Evolutionary conservation across 2,329 filamentous ascomycete genomes (phyloP).

Genomic region (Calonectria leucothoes): DNA sequence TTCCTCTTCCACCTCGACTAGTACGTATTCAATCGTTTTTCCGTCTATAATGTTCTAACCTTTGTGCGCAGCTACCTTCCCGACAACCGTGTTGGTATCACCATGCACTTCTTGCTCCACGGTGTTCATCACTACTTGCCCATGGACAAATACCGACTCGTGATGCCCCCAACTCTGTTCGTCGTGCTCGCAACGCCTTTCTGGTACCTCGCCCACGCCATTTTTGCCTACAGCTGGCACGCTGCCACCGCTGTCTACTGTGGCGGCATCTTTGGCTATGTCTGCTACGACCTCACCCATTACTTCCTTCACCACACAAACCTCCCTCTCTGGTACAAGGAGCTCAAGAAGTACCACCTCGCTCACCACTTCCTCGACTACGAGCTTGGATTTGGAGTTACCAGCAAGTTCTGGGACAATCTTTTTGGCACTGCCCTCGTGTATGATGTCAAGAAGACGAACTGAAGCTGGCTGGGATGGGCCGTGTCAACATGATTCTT

Average conservation of each 20-base stretch:
- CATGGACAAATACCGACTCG: constrained; percentile 98
- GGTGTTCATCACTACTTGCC: constrained; percentile 98
- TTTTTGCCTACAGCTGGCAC: constrained; percentile 90
- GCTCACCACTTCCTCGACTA: constrained; percentile 98
- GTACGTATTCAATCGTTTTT: constrained; percentile 63
- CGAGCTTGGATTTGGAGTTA: constrained; percentile 96
- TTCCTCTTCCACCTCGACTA: constrained; percentile 94
- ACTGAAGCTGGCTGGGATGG: constrained; percentile 33
- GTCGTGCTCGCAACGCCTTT: constrained; percentile 86
- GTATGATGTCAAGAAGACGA: constrained; percentile 47
- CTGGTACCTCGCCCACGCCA: constrained; percentile 86
- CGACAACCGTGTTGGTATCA: constrained; percentile 89
- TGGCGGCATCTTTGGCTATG: constrained; percentile 94
- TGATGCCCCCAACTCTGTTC: constrained; percentile 96
- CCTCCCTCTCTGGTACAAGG: constrained; percentile 88
- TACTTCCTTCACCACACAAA: constrained; percentile 98
- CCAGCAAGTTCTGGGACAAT: constrained; percentile 93
- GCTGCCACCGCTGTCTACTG: constrained; percentile 82
- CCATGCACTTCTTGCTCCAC: constrained; percentile 91
- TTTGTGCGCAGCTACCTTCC: constrained; percentile 76
- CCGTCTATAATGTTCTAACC: constrained; percentile 41
- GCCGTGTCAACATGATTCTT: constrained; percentile 7
- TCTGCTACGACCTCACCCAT: constrained; percentile 97
- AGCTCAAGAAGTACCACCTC: constrained; percentile 97
- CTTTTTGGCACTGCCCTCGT: constrained; percentile 89